Percentiles rank a stretch among this genome's conserved stretches.
Conservation (phyloP, 1,284 basidiomycete species). For the Tilletia caries region DNA sequence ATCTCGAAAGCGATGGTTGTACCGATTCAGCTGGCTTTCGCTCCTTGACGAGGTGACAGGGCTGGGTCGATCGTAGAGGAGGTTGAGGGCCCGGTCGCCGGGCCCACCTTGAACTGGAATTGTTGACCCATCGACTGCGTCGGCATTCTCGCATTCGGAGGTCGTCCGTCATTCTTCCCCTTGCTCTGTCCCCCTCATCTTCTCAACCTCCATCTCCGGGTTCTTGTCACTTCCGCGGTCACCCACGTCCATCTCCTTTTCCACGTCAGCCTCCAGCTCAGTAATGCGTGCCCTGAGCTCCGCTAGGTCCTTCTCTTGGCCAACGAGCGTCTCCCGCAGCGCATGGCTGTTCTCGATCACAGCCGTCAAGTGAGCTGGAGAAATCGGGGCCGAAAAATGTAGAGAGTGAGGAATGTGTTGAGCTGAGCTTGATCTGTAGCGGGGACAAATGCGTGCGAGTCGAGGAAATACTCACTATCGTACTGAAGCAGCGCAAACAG, state of each 20-base stretch:
- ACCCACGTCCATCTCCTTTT: background rate
- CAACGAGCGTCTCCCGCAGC: background rate
- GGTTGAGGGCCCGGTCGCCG: too few species aligned
- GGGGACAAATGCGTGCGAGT: too few species aligned
- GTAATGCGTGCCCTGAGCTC: background rate
- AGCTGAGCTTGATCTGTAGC: background rate
- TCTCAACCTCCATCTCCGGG: too few species aligned
- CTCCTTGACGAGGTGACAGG: too few species aligned
- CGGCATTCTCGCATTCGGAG: too few species aligned
- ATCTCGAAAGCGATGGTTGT: too few species aligned
- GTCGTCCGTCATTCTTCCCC: background rate
- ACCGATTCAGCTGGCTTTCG: too few species aligned
- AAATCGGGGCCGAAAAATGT: background rate
- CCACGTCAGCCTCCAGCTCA: background rate
- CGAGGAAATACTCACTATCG: conserved; percentile 7
- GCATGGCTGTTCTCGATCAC: conserved; percentile 6
- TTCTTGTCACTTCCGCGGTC: too few species aligned
- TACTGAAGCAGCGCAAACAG: background rate
- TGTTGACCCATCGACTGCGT: too few species aligned
- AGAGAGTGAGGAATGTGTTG: background rate
- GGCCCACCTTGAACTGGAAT: too few species aligned
- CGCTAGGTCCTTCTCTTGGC: background rate
- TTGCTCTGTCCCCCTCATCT: background rate
- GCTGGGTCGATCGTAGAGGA: too few species aligned
- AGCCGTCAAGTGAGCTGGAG: conserved; percentile 1